phyloP scores from a whole-genome alignment of 441 rosid species.

The Populus hybrid region DNA sequence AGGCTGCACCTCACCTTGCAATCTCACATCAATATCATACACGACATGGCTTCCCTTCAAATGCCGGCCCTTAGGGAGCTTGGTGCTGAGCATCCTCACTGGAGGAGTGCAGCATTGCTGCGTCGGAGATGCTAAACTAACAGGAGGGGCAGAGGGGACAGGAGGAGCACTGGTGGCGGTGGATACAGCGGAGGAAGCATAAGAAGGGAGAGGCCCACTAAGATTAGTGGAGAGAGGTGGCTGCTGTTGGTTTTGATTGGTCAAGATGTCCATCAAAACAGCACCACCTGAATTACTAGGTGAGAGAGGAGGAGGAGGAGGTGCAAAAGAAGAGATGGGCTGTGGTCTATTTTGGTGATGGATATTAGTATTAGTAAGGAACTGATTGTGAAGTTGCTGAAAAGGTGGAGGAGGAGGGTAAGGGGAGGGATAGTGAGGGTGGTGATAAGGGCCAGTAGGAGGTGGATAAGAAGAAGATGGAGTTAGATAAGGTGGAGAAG shows the following conservation, averaged over 20 bases:
- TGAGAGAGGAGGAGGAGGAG: slow-evolving; percentile 21
- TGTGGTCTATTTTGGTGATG: slow-evolving; percentile 27
- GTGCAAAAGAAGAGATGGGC: slow-evolving; percentile 23
- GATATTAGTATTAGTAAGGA: slow-evolving; percentile 9
- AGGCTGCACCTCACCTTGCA: slow-evolving; percentile 66
- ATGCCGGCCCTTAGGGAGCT: slow-evolving; percentile 65
- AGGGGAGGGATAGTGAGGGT: slow-evolving; percentile 33
- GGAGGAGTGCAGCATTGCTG: slow-evolving; percentile 22
- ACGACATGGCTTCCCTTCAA: slow-evolving; percentile 43
- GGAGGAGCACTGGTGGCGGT: slow-evolving; percentile 21
- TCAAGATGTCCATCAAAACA: slow-evolving; percentile 36
- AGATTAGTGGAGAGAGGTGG: slow-evolving; percentile 14
- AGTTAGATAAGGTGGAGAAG: slow-evolving; percentile 31
- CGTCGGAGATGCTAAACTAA: slow-evolving; percentile 31
- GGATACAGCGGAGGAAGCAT: slow-evolving; percentile 16
- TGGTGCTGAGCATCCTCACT: slow-evolving; percentile 41
- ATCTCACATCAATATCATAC: slow-evolving; percentile 57
- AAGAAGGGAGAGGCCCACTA: slow-evolving; percentile 11
- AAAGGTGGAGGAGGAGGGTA: slow-evolving; percentile 32
- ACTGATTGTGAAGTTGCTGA: slow-evolving; percentile 23
- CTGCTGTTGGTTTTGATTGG: slow-evolving; percentile 20
- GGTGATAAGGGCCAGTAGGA: slow-evolving; percentile 43
- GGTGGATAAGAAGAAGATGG: slow-evolving; percentile 63
- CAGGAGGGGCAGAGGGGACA: slow-evolving; percentile 38
- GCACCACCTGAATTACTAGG: slow-evolving; percentile 35